These are phyloP conservation scores for Exophiala calicioides DNA, from an alignment of 2,329 filamentous ascomycete species.

Conservation along the genomic window DNA sequence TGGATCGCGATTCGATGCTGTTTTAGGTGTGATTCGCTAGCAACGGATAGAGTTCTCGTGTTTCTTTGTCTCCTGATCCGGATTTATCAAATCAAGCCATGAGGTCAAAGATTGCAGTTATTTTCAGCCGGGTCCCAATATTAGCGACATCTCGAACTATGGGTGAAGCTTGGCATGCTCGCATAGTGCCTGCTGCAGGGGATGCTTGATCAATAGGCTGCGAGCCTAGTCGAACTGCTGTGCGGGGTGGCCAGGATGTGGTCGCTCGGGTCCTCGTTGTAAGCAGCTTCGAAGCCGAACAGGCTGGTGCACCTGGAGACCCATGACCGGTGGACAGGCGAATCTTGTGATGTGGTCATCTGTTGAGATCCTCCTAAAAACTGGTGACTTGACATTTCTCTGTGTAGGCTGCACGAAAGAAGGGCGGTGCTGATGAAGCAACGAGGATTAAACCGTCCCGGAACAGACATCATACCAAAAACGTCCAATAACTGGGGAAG, in stretches of 20 bases:
- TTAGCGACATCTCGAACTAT: too few relatives aligned
- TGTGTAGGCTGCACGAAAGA: too few relatives aligned
- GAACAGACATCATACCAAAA: conserved; percentile 68
- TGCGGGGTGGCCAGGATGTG: conserved; percentile 13
- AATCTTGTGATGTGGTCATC: conserved; percentile 20
- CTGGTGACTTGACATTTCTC: neutral
- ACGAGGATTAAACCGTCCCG: too few relatives aligned
- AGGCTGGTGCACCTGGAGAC: too few relatives aligned
- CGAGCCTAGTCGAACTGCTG: conserved; percentile 14
- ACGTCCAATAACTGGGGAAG: conserved; percentile 98
- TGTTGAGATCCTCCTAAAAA: neutral
- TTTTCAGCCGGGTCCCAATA: too few relatives aligned
- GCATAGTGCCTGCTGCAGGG: too few relatives aligned
- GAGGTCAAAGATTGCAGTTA: too few relatives aligned
- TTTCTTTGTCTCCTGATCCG: conserved; percentile 17
- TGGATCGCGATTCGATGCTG: too few relatives aligned
- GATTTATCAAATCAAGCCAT: too few relatives aligned
- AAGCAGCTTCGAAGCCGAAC: neutral
- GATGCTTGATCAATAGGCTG: conserved; percentile 10
- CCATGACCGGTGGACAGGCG: conserved; percentile 1
- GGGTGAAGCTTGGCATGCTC: too few relatives aligned
- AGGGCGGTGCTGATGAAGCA: too few relatives aligned
- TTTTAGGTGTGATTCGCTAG: conserved; percentile 6
- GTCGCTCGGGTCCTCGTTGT: conserved; percentile 18
- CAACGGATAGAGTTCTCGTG: conserved; percentile 13